Conservation (phyloP, 768 basidiomycete genomes). For the Wakefieldia striispora region DNA sequence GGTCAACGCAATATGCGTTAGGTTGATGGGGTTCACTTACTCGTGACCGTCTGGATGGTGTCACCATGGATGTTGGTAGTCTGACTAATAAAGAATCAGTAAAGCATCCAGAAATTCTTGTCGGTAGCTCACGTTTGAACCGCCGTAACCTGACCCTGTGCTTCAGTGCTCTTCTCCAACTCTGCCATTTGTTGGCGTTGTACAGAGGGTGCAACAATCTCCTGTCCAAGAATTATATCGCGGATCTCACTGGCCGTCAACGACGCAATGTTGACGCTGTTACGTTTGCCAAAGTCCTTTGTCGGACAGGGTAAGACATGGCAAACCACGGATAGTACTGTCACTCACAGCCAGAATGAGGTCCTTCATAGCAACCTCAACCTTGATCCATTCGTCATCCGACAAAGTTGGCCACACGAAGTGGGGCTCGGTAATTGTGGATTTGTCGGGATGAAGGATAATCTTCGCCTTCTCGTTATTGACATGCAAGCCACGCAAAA, state of each 20-base stretch:
- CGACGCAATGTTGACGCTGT: constrained; percentile 98
- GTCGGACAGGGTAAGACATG: constrained; percentile 15
- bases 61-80: constrained; percentile 98
- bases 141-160: constrained; percentile 92
- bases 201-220: constrained; percentile 92
- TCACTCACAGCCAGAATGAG: constrained; percentile 78
- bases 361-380: constrained; percentile 98
- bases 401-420: constrained; percentile 94
- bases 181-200: constrained; percentile 99
- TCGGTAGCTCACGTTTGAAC: constrained; percentile 68
- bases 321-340: not conserved
- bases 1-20: not conserved
- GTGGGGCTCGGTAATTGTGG: constrained; percentile 94
- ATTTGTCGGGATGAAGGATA: constrained; percentile 95
- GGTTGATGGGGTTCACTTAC: constrained; percentile 39
- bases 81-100: constrained; percentile 46
- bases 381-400: constrained; percentile 99
- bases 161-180: constrained; percentile 93
- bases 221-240: constrained; percentile 98
- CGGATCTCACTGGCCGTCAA: constrained; percentile 95
- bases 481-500: constrained; percentile 95
- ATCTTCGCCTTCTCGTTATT: constrained; percentile 99
- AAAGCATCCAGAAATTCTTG: not conserved
- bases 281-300: constrained; percentile 97
- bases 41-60: constrained; percentile 92